These are phyloP conservation scores for Phragmites australis DNA, from an alignment of 176 grass and related monocot genomes.

Conservation along the genomic window DNA sequence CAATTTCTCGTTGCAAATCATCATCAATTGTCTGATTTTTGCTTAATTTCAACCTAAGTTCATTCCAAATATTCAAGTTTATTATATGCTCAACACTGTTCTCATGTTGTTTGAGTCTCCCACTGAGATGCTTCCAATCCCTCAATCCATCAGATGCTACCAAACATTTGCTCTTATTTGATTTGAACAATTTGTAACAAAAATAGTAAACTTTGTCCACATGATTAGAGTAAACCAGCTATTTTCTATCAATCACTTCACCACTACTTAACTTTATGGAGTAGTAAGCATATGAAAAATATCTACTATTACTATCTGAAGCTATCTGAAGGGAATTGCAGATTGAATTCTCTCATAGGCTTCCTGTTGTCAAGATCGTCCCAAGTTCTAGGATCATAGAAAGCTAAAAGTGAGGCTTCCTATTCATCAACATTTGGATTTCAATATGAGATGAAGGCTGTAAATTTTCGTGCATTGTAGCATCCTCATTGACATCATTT, in stretches of 20 bases:
- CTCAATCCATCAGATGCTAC: too few species aligned
- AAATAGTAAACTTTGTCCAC: too few species aligned
- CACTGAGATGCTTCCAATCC: too few species aligned
- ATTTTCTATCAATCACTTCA: not conserved
- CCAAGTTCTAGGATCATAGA: not conserved
- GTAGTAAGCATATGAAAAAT: constrained; percentile 13
- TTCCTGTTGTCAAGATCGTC: not conserved
- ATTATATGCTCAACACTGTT: too few species aligned
- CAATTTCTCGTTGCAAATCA: too few species aligned
- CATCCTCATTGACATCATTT: not conserved
- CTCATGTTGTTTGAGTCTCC: too few species aligned
- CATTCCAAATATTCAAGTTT: too few species aligned
- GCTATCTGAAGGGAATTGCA: not conserved
- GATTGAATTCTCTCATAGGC: not conserved
- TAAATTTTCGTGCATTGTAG: not conserved
- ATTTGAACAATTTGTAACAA: too few species aligned
- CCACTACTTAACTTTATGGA: constrained; percentile 1
- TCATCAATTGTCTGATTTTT: too few species aligned
- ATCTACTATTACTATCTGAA: not conserved
- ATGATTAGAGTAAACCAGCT: constrained; percentile 22
- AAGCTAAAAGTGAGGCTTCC: not conserved
- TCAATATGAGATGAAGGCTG: not conserved
- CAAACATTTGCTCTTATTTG: too few species aligned
- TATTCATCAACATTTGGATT: not conserved
- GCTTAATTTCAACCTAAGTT: too few species aligned